Evolutionary conservation across 495 filamentous ascomycete species (phyloP).

Genomic region (Evernia prunastri): DNA sequence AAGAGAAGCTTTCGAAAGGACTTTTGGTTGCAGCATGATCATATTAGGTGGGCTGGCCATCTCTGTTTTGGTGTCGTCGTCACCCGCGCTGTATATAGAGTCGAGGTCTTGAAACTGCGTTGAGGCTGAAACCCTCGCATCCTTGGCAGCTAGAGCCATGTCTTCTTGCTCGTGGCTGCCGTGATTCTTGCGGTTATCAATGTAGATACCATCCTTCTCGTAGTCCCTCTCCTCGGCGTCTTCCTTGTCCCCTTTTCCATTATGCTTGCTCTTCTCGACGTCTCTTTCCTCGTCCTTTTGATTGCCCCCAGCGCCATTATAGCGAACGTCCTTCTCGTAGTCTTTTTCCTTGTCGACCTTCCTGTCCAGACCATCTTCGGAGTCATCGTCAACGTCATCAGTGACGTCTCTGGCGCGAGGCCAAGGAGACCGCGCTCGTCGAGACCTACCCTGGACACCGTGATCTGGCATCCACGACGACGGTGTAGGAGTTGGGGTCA

Average conservation of each 20-base stretch:
- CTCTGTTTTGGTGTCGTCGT: background rate
- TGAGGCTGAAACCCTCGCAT: background rate
- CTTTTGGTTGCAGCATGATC: background rate
- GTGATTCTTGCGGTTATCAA: too few relatives aligned
- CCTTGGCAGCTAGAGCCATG: background rate
- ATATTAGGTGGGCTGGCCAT: background rate
- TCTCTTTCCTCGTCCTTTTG: too few relatives aligned
- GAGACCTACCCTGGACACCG: background rate
- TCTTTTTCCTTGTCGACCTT: background rate
- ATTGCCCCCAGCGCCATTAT: too few relatives aligned
- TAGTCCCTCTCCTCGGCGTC: too few relatives aligned
- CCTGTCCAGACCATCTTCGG: background rate
- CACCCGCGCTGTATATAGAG: background rate
- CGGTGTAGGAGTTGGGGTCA: background rate
- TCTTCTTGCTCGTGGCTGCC: background rate
- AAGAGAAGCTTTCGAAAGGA: background rate
- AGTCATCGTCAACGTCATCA: background rate
- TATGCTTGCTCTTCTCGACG: too few relatives aligned
- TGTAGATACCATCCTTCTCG: too few relatives aligned
- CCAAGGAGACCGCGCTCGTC: background rate
- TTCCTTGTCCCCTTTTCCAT: too few relatives aligned
- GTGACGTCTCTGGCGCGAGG: background rate
- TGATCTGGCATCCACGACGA: background rate
- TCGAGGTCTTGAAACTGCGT: background rate
- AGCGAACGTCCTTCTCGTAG: too few relatives aligned